These are phyloP conservation scores for Neofusicoccum laricinum DNA, from an alignment of 2,329 filamentous ascomycete genomes.

Conservation along the genomic window DNA sequence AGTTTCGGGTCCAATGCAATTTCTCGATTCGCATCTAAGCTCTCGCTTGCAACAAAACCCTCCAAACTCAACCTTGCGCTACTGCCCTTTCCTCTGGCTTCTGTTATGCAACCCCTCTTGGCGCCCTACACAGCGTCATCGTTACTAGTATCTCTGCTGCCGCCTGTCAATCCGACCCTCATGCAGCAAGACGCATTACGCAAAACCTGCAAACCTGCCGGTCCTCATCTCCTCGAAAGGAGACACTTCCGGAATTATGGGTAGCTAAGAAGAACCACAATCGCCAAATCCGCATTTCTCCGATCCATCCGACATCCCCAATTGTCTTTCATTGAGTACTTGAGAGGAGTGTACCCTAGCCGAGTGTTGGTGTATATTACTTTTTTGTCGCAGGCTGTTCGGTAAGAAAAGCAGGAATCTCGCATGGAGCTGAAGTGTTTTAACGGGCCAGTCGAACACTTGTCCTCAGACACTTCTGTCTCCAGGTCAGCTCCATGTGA, in stretches of 20 bases:
- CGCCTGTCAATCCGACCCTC: not conserved
- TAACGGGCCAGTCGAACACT: not conserved
- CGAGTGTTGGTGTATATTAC: not conserved
- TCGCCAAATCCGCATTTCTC: not conserved
- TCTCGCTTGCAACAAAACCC: not conserved
- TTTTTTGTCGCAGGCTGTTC: not conserved
- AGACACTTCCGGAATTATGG: conserved; percentile 6
- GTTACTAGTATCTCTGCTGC: not conserved
- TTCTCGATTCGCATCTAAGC: not conserved
- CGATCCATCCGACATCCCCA: not conserved
- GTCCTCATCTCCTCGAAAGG: conserved; percentile 12
- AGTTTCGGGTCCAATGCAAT: not conserved
- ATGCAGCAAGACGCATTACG: not conserved
- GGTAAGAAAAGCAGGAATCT: no score
- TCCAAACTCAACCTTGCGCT: not conserved
- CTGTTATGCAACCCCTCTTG: not conserved
- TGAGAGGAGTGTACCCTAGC: not conserved
- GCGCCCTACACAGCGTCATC: not conserved
- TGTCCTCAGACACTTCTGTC: not conserved
- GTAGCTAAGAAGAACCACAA: not conserved
- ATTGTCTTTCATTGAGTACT: not conserved
- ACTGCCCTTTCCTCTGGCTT: not conserved
- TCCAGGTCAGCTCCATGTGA: no score
- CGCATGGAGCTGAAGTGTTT: no score
- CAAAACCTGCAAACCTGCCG: not conserved